Conservation (phyloP, 495 filamentous ascomycete species). For the Podospora didyma region DNA sequence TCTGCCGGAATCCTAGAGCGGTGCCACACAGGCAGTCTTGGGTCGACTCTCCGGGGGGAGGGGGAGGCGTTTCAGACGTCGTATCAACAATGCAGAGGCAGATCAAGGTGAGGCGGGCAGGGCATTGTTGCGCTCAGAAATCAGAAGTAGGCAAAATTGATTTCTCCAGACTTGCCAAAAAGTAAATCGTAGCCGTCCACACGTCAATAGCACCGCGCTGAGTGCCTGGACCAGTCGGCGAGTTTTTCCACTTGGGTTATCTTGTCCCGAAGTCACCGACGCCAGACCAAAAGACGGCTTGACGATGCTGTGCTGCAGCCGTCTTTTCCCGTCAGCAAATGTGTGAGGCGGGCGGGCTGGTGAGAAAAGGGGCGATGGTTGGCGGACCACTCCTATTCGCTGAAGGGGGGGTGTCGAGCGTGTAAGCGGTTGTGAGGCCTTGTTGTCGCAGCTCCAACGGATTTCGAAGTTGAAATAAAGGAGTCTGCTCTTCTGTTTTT, state of each 20-base stretch:
- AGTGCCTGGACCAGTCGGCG: background rate
- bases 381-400: no score
- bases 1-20: conserved; percentile 10
- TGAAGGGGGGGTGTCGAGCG: no score
- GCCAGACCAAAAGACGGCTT: background rate
- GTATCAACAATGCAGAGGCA: conserved; percentile 35
- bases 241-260: background rate
- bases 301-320: background rate
- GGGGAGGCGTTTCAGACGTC: conserved; percentile 31
- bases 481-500: background rate
- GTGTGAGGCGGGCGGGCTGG: no score
- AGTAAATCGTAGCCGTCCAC: conserved; percentile 1
- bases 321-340: no score
- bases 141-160: conserved; percentile 9
- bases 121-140: conserved; percentile 19
- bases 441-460: no score
- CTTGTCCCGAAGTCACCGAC: background rate
- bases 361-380: no score
- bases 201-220: background rate
- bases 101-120: conserved; percentile 15
- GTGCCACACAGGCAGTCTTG: conserved; percentile 12
- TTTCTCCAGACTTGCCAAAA: conserved; percentile 4
- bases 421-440: no score
- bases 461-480: no score
- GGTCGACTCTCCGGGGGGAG: conserved; percentile 15